Percentiles rank a stretch among this genome's conserved stretches.
Conservation (phyloP, 1,284 basidiomycete species). For the Agroathelia rolfsii region DNA sequence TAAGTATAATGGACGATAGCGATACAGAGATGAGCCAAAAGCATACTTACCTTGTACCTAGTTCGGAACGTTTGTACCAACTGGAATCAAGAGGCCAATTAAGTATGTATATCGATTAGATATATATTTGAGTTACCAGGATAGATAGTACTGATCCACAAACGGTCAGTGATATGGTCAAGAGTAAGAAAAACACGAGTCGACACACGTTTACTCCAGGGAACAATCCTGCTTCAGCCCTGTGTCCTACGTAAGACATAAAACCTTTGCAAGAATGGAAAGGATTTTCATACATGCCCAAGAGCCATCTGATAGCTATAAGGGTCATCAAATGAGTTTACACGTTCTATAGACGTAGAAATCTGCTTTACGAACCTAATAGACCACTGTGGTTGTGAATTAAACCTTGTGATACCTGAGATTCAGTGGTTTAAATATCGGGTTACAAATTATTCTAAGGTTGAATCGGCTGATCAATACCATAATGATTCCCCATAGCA, state of each 20-base stretch:
- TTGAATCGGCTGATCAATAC: too few species aligned
- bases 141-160: slow-evolving; percentile 9
- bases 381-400: slow-evolving; percentile 11
- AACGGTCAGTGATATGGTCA: too few species aligned
- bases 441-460: too few species aligned
- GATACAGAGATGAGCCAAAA: too few species aligned
- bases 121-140: slow-evolving; percentile 5
- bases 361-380: slow-evolving; percentile 1
- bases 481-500: slow-evolving; percentile 21
- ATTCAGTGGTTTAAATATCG: too few species aligned
- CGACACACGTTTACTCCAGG: slow-evolving; percentile 6
- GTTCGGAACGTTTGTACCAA: slow-evolving; percentile 16
- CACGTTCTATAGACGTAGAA: not conserved
- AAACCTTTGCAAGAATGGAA: slow-evolving; percentile 10
- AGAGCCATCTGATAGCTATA: not conserved
- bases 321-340: too few species aligned
- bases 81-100: slow-evolving; percentile 4
- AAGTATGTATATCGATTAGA: not conserved
- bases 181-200: too few species aligned
- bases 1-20: too few species aligned
- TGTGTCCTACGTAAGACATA: too few species aligned
- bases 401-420: slow-evolving; percentile 1
- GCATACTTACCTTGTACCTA: too few species aligned
- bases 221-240: slow-evolving; percentile 17
- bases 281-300: not conserved